Evolutionary conservation across 192 early-diverging fungal species (phyloP).

Genomic region (Backusella mclennaniae): DNA sequence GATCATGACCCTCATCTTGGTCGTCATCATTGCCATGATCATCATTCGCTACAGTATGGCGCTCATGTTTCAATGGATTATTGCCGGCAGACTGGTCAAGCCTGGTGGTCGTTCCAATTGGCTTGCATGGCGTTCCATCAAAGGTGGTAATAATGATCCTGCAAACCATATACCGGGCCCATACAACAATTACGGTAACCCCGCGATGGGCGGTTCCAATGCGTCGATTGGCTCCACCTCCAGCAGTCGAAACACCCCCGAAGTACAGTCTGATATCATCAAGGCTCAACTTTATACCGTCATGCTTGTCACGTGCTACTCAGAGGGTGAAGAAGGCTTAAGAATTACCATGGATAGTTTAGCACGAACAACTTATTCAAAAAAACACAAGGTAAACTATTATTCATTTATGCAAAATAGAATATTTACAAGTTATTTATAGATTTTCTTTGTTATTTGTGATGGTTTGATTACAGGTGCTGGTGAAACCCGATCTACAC

Average conservation of each 20-base stretch:
- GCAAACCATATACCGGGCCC: constrained; percentile 34
- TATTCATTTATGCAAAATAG: constrained; percentile 57
- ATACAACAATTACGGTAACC: constrained; percentile 22
- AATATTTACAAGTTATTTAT: constrained; percentile 33
- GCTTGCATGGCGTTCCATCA: constrained; percentile 43
- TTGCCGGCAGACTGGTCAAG: constrained; percentile 54
- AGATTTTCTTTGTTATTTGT: constrained; percentile 85
- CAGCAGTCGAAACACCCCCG: background rate
- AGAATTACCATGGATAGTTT: constrained; percentile 85
- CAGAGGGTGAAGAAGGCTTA: constrained; percentile 82
- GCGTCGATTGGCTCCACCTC: constrained; percentile 9
- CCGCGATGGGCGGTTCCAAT: background rate
- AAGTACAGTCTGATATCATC: constrained; percentile 30
- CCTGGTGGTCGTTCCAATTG: constrained; percentile 51
- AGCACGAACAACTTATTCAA: constrained; percentile 77
- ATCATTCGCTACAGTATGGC: constrained; percentile 63
- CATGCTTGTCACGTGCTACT: constrained; percentile 90
- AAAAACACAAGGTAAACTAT: constrained; percentile 67
- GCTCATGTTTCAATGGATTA: constrained; percentile 57
- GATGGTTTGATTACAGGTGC: constrained; percentile 90
- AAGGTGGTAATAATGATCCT: constrained; percentile 34
- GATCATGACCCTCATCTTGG: constrained; percentile 56
- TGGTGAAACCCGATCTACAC: constrained; percentile 71
- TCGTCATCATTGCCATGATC: constrained; percentile 58
- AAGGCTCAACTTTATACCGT: constrained; percentile 60